phyloP scores from a whole-genome alignment of 2,329 filamentous ascomycete genomes.

The Venturia pyrina region DNA sequence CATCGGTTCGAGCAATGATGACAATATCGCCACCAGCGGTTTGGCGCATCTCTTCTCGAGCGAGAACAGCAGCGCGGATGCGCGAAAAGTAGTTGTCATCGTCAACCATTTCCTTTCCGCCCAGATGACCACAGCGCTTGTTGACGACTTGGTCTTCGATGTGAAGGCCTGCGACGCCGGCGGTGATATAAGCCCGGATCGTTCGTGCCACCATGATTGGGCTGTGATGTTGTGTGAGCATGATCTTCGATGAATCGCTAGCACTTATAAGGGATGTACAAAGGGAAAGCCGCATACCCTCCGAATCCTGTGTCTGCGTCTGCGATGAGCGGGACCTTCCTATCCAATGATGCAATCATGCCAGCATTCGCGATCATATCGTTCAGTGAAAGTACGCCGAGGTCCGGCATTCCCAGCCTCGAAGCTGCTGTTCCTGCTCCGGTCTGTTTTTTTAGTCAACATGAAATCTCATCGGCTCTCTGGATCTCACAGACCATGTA shows the following conservation, averaged over 20 bases:
- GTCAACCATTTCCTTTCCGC: conserved; percentile 50
- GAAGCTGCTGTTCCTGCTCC: conserved; percentile 19
- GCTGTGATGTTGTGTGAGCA: background rate
- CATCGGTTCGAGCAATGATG: conserved; percentile 56
- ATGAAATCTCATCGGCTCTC: background rate
- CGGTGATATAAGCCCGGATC: conserved; percentile 2
- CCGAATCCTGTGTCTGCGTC: conserved; percentile 20
- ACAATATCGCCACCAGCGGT: conserved; percentile 46
- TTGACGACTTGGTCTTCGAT: conserved; percentile 54
- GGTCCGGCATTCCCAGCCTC: conserved; percentile 17
- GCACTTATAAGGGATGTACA: background rate
- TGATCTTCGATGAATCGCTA: background rate
- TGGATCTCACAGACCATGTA: conserved; percentile 35
- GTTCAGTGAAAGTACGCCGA: conserved; percentile 16
- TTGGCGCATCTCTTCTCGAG: conserved; percentile 26
- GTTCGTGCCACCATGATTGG: conserved; percentile 11
- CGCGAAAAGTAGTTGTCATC: conserved; percentile 40
- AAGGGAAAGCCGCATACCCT: background rate
- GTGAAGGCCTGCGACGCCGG: conserved; percentile 49
- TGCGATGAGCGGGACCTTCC: conserved; percentile 16
- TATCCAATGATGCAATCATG: conserved; percentile 16
- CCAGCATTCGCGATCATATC: conserved; percentile 18
- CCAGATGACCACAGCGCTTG: conserved; percentile 57
- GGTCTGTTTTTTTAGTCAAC: conserved; percentile 13
- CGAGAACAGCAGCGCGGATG: conserved; percentile 45